A percentile compares a stretch with the other conserved stretches of the same genome.
Conservation (phyloP, 176 grass and related monocot species). For the Musa schizocarpa region DNA sequence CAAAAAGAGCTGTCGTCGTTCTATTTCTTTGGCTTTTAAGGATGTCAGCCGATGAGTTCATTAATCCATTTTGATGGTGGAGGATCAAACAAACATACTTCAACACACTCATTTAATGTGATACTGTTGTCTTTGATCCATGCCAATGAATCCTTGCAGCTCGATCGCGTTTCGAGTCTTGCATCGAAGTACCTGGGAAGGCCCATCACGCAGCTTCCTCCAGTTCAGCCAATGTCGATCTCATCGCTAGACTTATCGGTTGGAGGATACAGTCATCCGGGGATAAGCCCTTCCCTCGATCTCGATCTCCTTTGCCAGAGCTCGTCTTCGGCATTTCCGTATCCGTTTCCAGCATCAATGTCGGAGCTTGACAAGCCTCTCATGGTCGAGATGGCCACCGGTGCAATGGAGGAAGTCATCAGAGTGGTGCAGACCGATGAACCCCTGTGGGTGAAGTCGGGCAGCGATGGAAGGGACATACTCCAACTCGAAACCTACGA, state of each 20-base stretch:
- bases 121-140: background rate
- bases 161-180: slow-evolving; percentile 62
- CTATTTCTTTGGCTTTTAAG: background rate
- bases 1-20: background rate
- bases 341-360: slow-evolving; percentile 6
- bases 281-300: slow-evolving; percentile 44
- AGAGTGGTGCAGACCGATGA: slow-evolving; percentile 61
- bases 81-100: too few relatives aligned
- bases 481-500: slow-evolving; percentile 53
- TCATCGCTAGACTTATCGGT: slow-evolving; percentile 65
- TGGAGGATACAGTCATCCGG: slow-evolving; percentile 23
- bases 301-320: slow-evolving; percentile 60
- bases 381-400: slow-evolving; percentile 53
- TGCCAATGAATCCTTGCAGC: slow-evolving; percentile 35
- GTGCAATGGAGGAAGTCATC: slow-evolving; percentile 76
- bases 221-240: slow-evolving; percentile 28
- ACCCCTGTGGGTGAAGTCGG: slow-evolving; percentile 52
- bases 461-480: slow-evolving; percentile 28
- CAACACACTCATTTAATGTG: background rate
- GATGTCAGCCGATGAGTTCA: too few relatives aligned
- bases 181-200: slow-evolving; percentile 82
- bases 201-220: slow-evolving; percentile 61
- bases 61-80: too few relatives aligned
- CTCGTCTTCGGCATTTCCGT: slow-evolving; percentile 45
- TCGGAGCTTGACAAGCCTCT: slow-evolving; percentile 66